Conservation (phyloP, 306 rosid genomes). For the Vigna unguiculata region DNA sequence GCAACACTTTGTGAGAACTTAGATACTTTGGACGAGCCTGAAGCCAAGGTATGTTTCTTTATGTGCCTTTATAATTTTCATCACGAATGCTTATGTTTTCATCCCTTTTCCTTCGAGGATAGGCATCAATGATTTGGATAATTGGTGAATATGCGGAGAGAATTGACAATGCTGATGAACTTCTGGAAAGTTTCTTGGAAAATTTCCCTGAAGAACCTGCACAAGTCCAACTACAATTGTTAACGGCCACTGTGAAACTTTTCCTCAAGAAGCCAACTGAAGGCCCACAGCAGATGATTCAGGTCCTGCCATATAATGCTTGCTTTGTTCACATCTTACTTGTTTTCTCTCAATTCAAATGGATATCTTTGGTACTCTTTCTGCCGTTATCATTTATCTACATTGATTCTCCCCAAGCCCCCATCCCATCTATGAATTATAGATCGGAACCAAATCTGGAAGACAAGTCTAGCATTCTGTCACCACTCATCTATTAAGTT, state of each 20-base stretch:
- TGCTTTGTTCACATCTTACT: slow-evolving; percentile 30
- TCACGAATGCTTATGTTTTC: slow-evolving; percentile 27
- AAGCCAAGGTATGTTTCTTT: slow-evolving; percentile 84
- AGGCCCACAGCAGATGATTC: slow-evolving; percentile 99
- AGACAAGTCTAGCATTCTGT: slow-evolving; percentile 19
- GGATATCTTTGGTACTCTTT: slow-evolving; percentile 19
- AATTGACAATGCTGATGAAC: slow-evolving; percentile 99
- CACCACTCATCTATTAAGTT: slow-evolving; percentile 2
- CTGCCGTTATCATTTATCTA: not conserved
- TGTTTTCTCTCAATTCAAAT: slow-evolving; percentile 25
- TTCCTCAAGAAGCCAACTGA: slow-evolving; percentile 99
- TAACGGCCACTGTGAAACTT: slow-evolving; percentile 98
- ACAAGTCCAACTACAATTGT: slow-evolving; percentile 93
- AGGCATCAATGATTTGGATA: slow-evolving; percentile 99
- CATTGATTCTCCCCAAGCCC: slow-evolving; percentile 7
- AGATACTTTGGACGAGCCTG: slow-evolving; percentile 98
- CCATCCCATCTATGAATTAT: slow-evolving; percentile 9
- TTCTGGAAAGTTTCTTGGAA: slow-evolving; percentile 98
- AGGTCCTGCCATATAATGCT: slow-evolving; percentile 60
- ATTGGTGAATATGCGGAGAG: slow-evolving; percentile 99
- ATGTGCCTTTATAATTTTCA: slow-evolving; percentile 31
- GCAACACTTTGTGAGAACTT: slow-evolving; percentile 98
- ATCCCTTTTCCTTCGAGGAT: slow-evolving; percentile 43
- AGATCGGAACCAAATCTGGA: slow-evolving; percentile 17
- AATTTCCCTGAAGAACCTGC: slow-evolving; percentile 95